Evolutionary conservation across 257 asterid genomes (phyloP).

Genomic region (Phtheirospermum japonicum): DNA sequence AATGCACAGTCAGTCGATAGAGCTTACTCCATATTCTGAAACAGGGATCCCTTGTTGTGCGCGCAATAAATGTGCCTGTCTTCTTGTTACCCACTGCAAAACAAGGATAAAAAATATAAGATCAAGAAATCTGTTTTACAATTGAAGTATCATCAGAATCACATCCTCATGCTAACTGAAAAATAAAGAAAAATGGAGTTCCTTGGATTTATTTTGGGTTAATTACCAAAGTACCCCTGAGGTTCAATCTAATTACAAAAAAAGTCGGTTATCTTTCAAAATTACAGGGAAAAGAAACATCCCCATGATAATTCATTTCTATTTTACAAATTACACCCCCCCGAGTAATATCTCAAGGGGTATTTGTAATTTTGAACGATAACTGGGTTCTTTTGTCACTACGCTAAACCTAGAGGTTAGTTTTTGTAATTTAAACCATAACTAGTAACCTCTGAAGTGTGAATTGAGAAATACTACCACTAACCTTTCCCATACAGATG

Average conservation of each 20-base stretch:
- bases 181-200: not conserved
- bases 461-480: constrained; percentile 28
- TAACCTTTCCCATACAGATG: constrained; percentile 79
- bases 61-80: constrained; percentile 81
- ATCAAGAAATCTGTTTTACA: not conserved
- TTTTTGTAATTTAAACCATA: constrained; percentile 4
- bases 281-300: too few relatives aligned
- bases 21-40: constrained; percentile 90
- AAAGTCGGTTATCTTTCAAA: not conserved
- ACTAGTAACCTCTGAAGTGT: too few relatives aligned
- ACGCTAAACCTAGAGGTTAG: not conserved
- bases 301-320: too few relatives aligned
- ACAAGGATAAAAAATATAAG: not conserved
- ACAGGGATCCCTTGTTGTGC: constrained; percentile 96
- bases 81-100: constrained; percentile 84
- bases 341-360: not conserved
- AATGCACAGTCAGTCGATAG: constrained; percentile 20
- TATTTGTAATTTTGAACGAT: not conserved
- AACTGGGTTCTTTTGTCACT: not conserved
- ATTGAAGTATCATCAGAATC: not conserved
- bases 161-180: not conserved
- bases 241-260: not conserved
- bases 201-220: not conserved
- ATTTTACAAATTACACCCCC: not conserved
- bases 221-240: constrained; percentile 1